These are phyloP conservation scores for Planoprotostelium fungivorum DNA, from an alignment of 78 protist genomes.

Conservation along the genomic window DNA sequence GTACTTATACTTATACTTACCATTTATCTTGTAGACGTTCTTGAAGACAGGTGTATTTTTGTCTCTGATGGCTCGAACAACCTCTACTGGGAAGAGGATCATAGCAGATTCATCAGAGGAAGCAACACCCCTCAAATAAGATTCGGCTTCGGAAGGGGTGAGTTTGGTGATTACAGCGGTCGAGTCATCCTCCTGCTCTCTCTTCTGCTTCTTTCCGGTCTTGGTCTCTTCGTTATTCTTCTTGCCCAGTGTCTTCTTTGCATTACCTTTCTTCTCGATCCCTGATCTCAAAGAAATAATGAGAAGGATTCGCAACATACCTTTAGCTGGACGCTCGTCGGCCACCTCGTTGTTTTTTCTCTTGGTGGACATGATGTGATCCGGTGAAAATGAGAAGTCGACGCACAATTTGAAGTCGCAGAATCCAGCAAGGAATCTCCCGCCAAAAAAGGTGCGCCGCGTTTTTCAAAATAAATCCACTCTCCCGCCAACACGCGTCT, in stretches of 20 bases:
- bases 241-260: too few species aligned
- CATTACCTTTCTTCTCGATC: slow-evolving; percentile 1
- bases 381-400: slow-evolving; percentile 1
- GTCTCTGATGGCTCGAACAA: not conserved
- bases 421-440: not conserved
- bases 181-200: slow-evolving; percentile 2
- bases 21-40: slow-evolving; percentile 1
- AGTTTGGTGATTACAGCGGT: not conserved
- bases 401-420: too few species aligned
- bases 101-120: slow-evolving; percentile 1
- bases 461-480: not conserved
- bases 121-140: not conserved
- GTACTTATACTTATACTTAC: not conserved
- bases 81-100: slow-evolving; percentile 2
- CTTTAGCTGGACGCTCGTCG: slow-evolving; percentile 2
- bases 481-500: not conserved
- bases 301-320: not conserved
- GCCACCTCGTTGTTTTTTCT: slow-evolving; percentile 1
- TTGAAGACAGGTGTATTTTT: not conserved
- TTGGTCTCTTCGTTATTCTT: slow-evolving; percentile 1
- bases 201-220: slow-evolving; percentile 1
- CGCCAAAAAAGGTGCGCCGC: slow-evolving; percentile 3
- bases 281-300: not conserved
- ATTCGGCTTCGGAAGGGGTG: not conserved
- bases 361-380: slow-evolving; percentile 1